Conservation (phyloP, 306 rosid species). For the Vigna trinervia region DNA sequence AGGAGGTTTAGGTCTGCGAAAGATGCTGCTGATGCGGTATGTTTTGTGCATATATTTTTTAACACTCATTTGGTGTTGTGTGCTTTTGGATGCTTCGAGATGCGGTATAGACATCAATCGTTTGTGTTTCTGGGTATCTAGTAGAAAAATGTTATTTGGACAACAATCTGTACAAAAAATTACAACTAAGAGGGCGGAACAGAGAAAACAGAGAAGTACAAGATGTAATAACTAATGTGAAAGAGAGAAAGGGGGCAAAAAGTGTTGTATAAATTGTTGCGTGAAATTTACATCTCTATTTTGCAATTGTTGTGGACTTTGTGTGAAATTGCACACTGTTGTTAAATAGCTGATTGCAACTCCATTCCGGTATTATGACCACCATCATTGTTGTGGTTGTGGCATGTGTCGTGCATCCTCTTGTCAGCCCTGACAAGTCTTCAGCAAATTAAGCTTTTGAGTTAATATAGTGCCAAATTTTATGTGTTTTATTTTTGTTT, state of each 20-base stretch:
- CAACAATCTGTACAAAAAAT: not conserved
- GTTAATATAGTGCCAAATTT: no score
- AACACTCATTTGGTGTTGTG: slow-evolving; percentile 20
- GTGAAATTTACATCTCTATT: not conserved
- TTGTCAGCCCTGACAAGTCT: no score
- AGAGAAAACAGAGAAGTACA: not conserved
- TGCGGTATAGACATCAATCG: no score
- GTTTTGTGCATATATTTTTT: slow-evolving; percentile 41
- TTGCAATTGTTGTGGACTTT: not conserved
- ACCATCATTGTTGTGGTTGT: no score
- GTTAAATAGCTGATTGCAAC: no score
- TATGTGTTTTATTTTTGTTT: no score
- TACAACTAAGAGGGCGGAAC: not conserved
- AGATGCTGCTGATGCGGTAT: slow-evolving; percentile 92
- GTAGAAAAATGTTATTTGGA: not conserved
- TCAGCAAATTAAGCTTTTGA: no score
- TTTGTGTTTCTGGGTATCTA: not conserved
- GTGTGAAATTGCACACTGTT: not conserved
- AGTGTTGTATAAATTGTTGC: not conserved
- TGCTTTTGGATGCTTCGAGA: not conserved
- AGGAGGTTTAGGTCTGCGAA: slow-evolving; percentile 96
- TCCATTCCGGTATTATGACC: no score
- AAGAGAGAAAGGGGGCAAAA: not conserved
- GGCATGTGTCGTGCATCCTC: no score
- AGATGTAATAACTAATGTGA: not conserved